Base-by-base conservation (phyloP, 2,329 filamentous ascomycete genomes). In the Leptographium wingfieldii region DNA sequence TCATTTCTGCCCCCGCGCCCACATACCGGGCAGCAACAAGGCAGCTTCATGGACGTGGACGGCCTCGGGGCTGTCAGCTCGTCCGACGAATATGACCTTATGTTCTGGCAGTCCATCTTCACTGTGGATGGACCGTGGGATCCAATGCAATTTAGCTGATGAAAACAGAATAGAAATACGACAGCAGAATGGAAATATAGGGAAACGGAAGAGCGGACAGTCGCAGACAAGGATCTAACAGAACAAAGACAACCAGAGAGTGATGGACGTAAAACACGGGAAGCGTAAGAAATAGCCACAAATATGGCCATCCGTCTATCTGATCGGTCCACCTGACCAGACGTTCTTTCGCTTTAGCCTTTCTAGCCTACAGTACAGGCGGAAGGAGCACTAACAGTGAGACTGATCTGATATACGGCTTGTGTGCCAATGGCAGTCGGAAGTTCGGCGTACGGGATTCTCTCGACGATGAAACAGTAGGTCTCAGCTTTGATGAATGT, bases 31-130 rank as follows among this genome's bases (percentile, higher is more conserved):
- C n/a, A 9, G 27, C 27, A 19, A 16, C 6, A 12, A 11, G 56
- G 40, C 31, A 51, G 29, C 16, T 14, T 59, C 22, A 61, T 62
- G 61, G 63, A 65, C 27, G 7, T 63, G 2, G 63, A 65, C 54
- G 33, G 51, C 52, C n/a, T 46, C 57, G 43, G 43, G n/a, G 7
- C 46, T 22, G 25, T 7, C 14, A 29, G 27, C 7, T 29, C 49
- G 5, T 33, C 57, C 1, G 53, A 58, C 25, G 63, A 64, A 12
- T 49, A 62, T 16, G 60, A 63, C 49, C 59, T 35, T n/a, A 11
- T 54, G 11, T 64, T 64, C 19, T 58, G 57, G 57, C 38, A 33
- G 5, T 35, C 49, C 33, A 58, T 58, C 14, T 46, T 58, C 22
- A 33, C 12, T 35, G 14, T 58, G 7, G 57, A 58, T 5, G 35